These are phyloP conservation scores for Borovskyia barvae DNA, from an alignment of 208 protist species.

Conservation along the genomic window DNA sequence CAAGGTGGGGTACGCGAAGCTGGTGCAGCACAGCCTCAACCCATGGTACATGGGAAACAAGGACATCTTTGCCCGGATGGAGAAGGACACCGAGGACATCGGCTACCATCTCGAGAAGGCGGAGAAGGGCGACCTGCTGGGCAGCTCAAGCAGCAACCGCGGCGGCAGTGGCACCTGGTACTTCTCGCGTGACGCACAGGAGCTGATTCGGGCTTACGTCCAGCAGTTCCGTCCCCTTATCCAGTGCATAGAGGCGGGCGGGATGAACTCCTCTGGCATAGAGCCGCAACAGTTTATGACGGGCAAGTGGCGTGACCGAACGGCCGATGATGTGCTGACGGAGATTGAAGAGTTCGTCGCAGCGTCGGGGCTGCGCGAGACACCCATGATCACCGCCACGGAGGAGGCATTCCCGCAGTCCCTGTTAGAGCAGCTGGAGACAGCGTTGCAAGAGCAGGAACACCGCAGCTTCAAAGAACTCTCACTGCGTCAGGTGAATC, in stretches of 20 bases:
- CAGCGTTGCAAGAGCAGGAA: conserved; percentile 34
- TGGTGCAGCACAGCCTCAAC: conserved; percentile 57
- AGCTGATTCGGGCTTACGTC: conserved; percentile 64
- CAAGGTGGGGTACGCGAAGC: conserved; percentile 82
- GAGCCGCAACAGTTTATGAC: conserved; percentile 77
- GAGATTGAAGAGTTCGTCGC: conserved; percentile 73
- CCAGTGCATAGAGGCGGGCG: conserved; percentile 54
- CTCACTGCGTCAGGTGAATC: conserved; percentile 40
- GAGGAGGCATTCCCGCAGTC: conserved; percentile 71
- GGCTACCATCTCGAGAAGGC: conserved; percentile 68
- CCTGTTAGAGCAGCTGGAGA: conserved; percentile 65
- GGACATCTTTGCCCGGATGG: conserved; percentile 71
- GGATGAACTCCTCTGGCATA: conserved; percentile 45
- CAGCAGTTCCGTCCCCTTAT: conserved; percentile 68
- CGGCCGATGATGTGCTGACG: conserved; percentile 62
- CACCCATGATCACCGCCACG: conserved; percentile 67
- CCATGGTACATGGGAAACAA: conserved; percentile 77
- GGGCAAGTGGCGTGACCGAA: conserved; percentile 55
- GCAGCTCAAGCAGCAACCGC: conserved; percentile 46
- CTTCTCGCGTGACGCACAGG: conserved; percentile 67
- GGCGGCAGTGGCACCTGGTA: conserved; percentile 68
- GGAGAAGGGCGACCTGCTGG: conserved; percentile 61
- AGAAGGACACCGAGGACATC: conserved; percentile 51
- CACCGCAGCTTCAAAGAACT: conserved; percentile 39
- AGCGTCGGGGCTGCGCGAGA: conserved; percentile 46